Base-by-base conservation (phyloP, 352 stramenopile genomes). In the Phytophthora podocarpi region DNA sequence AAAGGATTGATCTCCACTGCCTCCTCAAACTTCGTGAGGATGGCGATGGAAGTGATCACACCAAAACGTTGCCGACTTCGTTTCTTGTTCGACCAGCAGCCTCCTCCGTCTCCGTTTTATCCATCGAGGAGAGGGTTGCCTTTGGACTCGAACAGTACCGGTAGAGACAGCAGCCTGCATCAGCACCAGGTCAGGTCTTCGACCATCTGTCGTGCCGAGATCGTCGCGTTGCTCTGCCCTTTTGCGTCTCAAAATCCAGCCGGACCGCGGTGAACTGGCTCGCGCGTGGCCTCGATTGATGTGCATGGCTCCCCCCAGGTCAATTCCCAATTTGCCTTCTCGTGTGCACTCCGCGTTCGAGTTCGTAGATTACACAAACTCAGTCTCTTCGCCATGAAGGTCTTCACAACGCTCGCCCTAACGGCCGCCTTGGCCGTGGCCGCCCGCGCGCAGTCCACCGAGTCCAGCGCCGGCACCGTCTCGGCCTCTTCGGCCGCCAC, bases 291-390 rank as follows among this genome's bases (percentile, higher is more conserved):
- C n/a, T n/a, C 41, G 59, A 60, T 47, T 63, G 56, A 65, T 65
- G 47, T 39, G 46, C 53, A 39, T 55, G 27, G 27, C 27, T 31
- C 15, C 11, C 15, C 9, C 8, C 26, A 18, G 30, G 23, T 64
- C 59, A 68, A 64, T 77, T 62, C 41, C 65, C 70, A 70, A 72
- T 78, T 85, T 80, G 60, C 56, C 43, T 75, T 59, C 55, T 57
- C 60, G 56, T 23, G 60, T 57, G 43, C 68, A 58, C 50, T 59
- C 62, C 32, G 27, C 48, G 41, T 63, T 46, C 32, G 66, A 49
- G 54, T 37, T 23, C 48, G 63, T 59, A 65, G 68, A 74, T 75
- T 74, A 68, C 72, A 67, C 31, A 58, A 46, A 27, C 26, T 36
- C 36, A 3, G 27, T 54, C 28, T 12, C 26, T 23, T 18, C 41